Evolutionary conservation across 192 early-diverging fungal genomes (phyloP).

Genomic region (Coemansia umbellata): DNA sequence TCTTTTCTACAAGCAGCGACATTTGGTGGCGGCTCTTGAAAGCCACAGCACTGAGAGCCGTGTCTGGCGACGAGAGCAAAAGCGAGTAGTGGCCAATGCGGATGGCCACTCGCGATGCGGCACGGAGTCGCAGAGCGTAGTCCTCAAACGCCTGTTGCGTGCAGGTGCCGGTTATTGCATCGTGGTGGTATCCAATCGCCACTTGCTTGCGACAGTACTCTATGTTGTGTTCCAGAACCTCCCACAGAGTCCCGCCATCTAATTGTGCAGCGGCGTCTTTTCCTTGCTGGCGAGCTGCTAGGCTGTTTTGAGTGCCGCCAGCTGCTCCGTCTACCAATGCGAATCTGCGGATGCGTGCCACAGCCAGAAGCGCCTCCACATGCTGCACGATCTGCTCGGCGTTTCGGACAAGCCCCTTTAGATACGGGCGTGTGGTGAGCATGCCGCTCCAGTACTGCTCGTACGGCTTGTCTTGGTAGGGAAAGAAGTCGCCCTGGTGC

Average conservation of each 20-base stretch:
- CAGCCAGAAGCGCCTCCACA: slow-evolving; percentile 30
- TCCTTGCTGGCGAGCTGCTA: no score
- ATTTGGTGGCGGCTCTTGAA: no score
- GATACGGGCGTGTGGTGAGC: slow-evolving; percentile 25
- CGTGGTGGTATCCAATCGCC: slow-evolving; percentile 49
- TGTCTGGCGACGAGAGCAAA: background rate
- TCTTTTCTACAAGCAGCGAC: background rate
- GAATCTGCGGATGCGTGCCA: slow-evolving; percentile 1
- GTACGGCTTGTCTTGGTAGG: slow-evolving; percentile 47
- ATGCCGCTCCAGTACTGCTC: slow-evolving; percentile 52
- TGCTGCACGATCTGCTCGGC: slow-evolving; percentile 43
- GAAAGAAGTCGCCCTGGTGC: slow-evolving; percentile 34
- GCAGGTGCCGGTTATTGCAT: slow-evolving; percentile 45
- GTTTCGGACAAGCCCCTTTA: slow-evolving; percentile 38
- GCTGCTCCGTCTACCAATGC: background rate
- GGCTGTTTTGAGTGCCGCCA: background rate
- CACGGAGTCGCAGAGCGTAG: slow-evolving; percentile 23
- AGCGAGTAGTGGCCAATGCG: slow-evolving; percentile 4
- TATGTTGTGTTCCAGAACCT: slow-evolving; percentile 13
- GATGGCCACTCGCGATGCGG: slow-evolving; percentile 17
- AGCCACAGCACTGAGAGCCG: no score
- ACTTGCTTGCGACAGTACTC: slow-evolving; percentile 46
- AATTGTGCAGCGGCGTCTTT: no score
- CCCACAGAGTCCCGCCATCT: slow-evolving; percentile 2
- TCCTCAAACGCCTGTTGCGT: slow-evolving; percentile 14